phyloP scores from a whole-genome alignment of 768 basidiomycete species.

The Phanerochaete carnosa region DNA sequence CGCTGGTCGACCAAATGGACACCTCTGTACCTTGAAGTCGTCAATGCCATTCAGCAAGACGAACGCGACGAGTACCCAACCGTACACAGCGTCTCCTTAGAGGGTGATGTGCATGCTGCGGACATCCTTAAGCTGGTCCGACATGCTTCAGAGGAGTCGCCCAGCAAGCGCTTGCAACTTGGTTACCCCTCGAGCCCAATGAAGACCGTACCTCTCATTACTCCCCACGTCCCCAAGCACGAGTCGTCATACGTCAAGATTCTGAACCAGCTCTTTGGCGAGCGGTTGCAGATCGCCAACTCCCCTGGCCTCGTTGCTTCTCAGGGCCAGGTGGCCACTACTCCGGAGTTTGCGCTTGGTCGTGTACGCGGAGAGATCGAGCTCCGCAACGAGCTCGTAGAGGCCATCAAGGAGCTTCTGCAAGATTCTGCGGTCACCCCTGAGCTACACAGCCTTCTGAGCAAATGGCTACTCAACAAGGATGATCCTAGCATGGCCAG shows the following conservation, averaged over 20 bases:
- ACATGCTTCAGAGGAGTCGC: conserved; percentile 33
- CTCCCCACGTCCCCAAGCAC: conserved; percentile 79
- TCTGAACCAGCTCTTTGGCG: conserved; percentile 73
- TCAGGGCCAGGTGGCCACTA: conserved; percentile 75
- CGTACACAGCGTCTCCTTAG: conserved; percentile 64
- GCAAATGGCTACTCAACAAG: conserved; percentile 73
- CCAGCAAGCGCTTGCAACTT: conserved; percentile 45
- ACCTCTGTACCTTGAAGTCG: conserved; percentile 80
- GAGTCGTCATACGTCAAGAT: conserved; percentile 92
- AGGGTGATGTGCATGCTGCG: conserved; percentile 38
- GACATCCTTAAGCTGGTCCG: conserved; percentile 55
- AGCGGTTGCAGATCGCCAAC: conserved; percentile 82
- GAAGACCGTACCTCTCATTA: conserved; percentile 21
- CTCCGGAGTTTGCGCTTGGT: conserved; percentile 94
- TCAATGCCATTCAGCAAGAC: conserved; percentile 61
- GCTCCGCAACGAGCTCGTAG: conserved; percentile 64
- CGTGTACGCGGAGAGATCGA: conserved; percentile 82
- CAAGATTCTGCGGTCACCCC: conserved; percentile 42
- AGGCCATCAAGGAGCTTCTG: conserved; percentile 63
- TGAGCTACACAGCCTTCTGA: conserved; percentile 68
- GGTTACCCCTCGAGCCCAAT: conserved; percentile 25
- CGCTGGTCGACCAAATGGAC: conserved; percentile 84
- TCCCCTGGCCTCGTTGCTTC: conserved; percentile 68
- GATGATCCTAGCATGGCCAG: conserved; percentile 67
- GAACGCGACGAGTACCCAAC: conserved; percentile 40